A percentile compares a stretch with the other conserved stretches of the same genome.
phyloP scores from a whole-genome alignment of 768 basidiomycete genomes.

The Tricholoma sp. region DNA sequence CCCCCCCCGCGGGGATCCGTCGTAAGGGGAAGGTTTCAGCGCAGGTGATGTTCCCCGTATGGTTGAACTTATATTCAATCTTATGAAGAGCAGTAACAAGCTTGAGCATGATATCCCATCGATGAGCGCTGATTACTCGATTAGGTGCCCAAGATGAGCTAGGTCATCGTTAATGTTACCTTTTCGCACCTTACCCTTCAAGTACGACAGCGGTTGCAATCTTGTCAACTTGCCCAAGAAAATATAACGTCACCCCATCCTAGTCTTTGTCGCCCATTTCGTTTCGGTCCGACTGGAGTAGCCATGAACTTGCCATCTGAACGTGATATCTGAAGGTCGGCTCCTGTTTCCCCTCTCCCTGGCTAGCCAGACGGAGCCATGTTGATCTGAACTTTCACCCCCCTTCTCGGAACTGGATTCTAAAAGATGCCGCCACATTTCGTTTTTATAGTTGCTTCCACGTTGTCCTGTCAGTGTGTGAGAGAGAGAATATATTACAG shows the following conservation, averaged over 20 bases:
- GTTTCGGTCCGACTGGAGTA: neutral
- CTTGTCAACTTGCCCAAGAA: neutral
- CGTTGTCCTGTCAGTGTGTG: neutral
- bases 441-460: no score
- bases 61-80: no score
- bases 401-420: no score
- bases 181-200: neutral
- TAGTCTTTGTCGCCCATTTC: neutral
- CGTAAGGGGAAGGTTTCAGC: neutral
- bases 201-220: neutral
- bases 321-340: no score
- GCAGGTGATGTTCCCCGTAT: neutral
- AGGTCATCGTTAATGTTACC: no score
- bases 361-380: no score
- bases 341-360: no score
- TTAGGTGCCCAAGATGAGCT: no score
- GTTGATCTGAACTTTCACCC: no score
- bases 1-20: neutral
- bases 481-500: neutral
- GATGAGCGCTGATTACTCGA: neutral
- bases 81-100: no score
- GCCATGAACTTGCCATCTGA: no score
- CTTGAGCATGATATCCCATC: neutral
- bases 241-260: neutral
- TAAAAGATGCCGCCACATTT: no score